phyloP scores from a whole-genome alignment of 2,329 filamentous ascomycete species.

The Alternaria triticimaculans region DNA sequence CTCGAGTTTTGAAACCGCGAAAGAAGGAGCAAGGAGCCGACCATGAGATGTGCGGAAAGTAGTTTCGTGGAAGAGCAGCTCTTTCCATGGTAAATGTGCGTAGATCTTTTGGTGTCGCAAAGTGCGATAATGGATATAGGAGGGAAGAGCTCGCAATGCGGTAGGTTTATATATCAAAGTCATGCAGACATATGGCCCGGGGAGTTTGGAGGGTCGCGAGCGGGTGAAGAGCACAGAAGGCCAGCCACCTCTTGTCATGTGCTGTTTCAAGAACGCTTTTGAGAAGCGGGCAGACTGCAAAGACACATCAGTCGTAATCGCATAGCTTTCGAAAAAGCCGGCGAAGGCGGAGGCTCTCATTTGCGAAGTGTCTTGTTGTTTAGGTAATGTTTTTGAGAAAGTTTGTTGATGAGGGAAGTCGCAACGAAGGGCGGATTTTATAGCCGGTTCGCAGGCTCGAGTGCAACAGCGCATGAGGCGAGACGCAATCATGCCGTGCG shows the following conservation, averaged over 20 bases:
- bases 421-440: not conserved
- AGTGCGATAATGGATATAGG: accelerated
- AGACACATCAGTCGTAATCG: accelerated
- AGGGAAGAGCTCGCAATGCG: too few relatives aligned
- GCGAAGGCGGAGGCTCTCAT: not conserved
- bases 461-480: not conserved
- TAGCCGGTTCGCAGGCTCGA: not conserved
- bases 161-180: not conserved
- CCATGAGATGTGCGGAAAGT: too few relatives aligned
- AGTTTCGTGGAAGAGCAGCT: not conserved
- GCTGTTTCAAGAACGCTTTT: too few relatives aligned
- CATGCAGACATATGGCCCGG: not conserved
- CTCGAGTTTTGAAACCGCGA: not conserved
- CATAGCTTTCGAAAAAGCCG: not conserved
- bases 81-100: too few relatives aligned
- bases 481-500: not conserved
- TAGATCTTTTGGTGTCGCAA: not conserved
- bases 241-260: not conserved
- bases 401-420: not conserved
- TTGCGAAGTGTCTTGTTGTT: too few relatives aligned
- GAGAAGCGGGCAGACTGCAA: not conserved
- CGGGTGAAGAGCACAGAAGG: not conserved
- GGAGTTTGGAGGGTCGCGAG: not conserved
- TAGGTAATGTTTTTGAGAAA: not conserved
- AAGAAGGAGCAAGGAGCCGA: too few relatives aligned